Evolutionary conservation across 192 early-diverging fungal genomes (phyloP).

Genomic region (Coemansia pectinata): DNA sequence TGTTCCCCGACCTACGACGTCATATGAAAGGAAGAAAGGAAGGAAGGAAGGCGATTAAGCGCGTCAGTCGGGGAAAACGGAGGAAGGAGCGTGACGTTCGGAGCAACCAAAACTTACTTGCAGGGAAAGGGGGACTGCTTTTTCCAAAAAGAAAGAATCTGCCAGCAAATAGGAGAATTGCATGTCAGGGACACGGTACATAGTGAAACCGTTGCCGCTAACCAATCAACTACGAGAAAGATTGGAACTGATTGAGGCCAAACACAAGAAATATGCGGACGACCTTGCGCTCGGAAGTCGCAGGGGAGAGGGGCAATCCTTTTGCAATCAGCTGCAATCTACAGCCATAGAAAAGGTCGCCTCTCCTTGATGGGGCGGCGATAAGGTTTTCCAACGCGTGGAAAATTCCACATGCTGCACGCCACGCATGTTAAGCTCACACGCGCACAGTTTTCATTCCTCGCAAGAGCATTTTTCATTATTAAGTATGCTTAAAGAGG

Average conservation of each 20-base stretch:
- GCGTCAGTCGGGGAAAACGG: not conserved
- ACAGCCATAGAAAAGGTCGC: not conserved
- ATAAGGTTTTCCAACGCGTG: not conserved
- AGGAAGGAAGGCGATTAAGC: not conserved
- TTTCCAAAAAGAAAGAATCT: not conserved
- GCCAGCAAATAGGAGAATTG: constrained; percentile 6
- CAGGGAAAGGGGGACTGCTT: not conserved
- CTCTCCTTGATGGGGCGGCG: not conserved
- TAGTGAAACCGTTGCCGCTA: not conserved
- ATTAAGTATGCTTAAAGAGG: not conserved
- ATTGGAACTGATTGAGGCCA: not conserved
- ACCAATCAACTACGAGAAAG: not conserved
- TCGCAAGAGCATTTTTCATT: not conserved
- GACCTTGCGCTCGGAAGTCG: not conserved
- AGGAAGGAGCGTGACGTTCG: not conserved
- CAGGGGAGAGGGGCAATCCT: not conserved
- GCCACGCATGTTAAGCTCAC: not conserved
- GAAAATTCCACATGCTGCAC: not conserved
- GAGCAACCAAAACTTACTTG: not conserved
- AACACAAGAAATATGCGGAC: not conserved
- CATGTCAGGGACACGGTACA: not conserved
- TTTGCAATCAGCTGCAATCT: not conserved
- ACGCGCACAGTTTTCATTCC: not conserved
- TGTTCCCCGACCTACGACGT: not conserved
- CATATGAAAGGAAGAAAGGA: not conserved